Evolutionary conservation across 257 asterid genomes (phyloP).

Genomic region (Euphrasia confusa): DNA sequence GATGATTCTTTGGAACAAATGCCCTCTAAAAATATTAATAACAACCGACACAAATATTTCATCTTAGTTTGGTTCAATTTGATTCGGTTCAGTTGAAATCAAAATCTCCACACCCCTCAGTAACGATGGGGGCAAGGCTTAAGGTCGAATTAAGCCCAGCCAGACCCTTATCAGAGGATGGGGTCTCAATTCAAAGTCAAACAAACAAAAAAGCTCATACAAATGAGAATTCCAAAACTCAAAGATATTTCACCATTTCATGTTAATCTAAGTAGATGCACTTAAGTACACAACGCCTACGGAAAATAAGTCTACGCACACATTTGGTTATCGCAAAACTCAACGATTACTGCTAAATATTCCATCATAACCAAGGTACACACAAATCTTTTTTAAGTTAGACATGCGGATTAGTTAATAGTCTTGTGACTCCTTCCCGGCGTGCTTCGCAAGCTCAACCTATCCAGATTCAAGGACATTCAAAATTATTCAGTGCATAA

Average conservation of each 20-base stretch:
- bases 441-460: constrained; percentile 42
- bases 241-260: not conserved
- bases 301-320: not conserved
- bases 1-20: too few relatives aligned
- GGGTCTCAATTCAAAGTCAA: not conserved
- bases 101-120: too few relatives aligned
- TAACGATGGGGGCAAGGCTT: too few relatives aligned
- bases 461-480: constrained; percentile 12
- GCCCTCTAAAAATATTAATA: too few relatives aligned
- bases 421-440: constrained; percentile 29
- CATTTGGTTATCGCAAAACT: not conserved
- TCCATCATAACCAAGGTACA: not conserved
- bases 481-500: not conserved
- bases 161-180: too few relatives aligned
- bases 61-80: too few relatives aligned
- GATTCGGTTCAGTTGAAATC: too few relatives aligned
- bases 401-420: constrained; percentile 29
- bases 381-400: too few relatives aligned
- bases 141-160: too few relatives aligned
- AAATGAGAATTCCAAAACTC: not conserved
- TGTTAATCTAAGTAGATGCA: not conserved
- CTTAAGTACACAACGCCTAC: not conserved
- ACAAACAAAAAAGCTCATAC: not conserved
- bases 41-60: too few relatives aligned
- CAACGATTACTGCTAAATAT: not conserved